phyloP scores from a whole-genome alignment of 352 stramenopile genomes.

The Pythium scleroteichum region DNA sequence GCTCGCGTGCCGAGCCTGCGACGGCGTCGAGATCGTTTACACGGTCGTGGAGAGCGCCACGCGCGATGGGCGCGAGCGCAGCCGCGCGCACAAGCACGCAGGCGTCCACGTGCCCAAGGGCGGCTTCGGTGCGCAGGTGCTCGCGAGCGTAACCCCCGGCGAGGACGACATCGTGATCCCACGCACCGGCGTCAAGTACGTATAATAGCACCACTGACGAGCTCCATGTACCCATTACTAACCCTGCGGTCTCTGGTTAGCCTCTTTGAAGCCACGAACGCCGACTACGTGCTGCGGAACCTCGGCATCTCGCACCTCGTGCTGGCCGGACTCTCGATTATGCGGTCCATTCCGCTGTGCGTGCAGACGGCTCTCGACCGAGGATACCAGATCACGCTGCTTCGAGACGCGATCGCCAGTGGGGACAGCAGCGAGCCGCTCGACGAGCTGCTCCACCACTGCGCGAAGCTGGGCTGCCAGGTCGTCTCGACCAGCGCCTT shows the following conservation, averaged over 20 bases:
- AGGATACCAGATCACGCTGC: conserved; percentile 85
- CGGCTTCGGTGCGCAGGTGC: conserved; percentile 71
- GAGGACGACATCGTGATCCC: conserved; percentile 84
- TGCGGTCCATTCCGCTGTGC: conserved; percentile 79
- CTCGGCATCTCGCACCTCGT: conserved; percentile 86
- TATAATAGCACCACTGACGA: not conserved
- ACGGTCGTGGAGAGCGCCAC: conserved; percentile 89
- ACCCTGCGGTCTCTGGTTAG: conserved; percentile 25
- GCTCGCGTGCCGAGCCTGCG: conserved; percentile 45
- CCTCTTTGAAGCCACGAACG: conserved; percentile 86
- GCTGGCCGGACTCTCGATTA: conserved; percentile 77
- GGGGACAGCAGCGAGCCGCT: conserved; percentile 17
- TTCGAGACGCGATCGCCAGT: conserved; percentile 67
- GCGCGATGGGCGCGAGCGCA: conserved; percentile 79
- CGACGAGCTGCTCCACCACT: conserved; percentile 21
- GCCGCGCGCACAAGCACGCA: conserved; percentile 85
- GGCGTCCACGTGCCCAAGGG: conserved; percentile 72
- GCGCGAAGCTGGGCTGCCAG: conserved; percentile 25
- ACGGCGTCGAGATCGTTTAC: conserved; percentile 86
- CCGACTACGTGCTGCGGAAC: conserved; percentile 90
- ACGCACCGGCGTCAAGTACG: conserved; percentile 78
- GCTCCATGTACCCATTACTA: too few relatives aligned
- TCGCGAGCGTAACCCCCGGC: conserved; percentile 43
- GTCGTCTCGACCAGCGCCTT: conserved; percentile 22
- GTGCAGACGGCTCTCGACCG: conserved; percentile 85